Evolutionary conservation across 345 rosid species (phyloP), one percentile per base, ranked within the genome.

Genomic region (Eucalyptus albens): DNA sequence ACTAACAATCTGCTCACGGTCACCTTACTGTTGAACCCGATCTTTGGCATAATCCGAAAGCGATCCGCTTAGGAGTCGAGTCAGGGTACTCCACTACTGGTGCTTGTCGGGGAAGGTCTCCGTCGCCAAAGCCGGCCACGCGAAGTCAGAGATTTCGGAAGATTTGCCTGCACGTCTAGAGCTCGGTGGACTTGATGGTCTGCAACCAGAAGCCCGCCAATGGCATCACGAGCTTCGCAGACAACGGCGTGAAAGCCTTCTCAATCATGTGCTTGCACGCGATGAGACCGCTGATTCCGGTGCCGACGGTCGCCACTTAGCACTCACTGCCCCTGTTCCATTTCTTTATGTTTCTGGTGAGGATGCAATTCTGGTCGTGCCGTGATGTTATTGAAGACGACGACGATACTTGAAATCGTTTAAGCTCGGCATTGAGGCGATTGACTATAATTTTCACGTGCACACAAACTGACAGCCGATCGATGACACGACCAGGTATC

Each of bases 121-220:
- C 27, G 3, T 88, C 8, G 89, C 92, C 0, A 69, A 69, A 89
- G 42, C 26, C 1, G 92, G 93, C 95, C 94, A 92, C 1, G 93
- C 29, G 50, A 91, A 93, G 89, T 94, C 94, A 2, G 94, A 92
- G 87, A 92, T 92, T 81, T 91, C 12, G 91, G 88, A 92, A 92
- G 55, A 88, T 87, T 12, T 37, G 62, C 90, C 89, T 90, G 49
- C 92, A 92, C 3, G 92, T 86, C 87, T 92, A 93, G 37, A 93
- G 93, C 90, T 86, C 90, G 27, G 93, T 91, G 53, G 94, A 91
- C 87, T 90, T 89, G 6, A 90, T 45, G 67, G 93, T 89, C 47
- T 81, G 90, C 19, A 87, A 53, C 94, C 94, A 94, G 51, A 91
- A 88, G 11, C 94, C 92, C 92, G 6, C 94, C 94, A 15, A 91